Evolutionary conservation across 352 stramenopile species (phyloP), one percentile per base, ranked within the genome.

Genomic region (Pythium inflatum): DNA sequence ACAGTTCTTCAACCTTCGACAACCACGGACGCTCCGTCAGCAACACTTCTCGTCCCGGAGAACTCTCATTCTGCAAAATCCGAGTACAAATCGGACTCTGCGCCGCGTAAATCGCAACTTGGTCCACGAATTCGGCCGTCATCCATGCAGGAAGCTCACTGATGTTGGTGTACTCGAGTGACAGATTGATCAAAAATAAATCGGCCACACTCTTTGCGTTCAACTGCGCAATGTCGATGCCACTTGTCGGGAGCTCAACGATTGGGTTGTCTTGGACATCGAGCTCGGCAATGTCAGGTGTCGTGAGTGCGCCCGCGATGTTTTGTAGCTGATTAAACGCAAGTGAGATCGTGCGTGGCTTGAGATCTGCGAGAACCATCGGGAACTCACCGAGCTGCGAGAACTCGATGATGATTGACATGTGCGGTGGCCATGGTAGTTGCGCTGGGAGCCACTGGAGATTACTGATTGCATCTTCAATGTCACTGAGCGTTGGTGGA

Each of bases 141-240:
- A 65, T 22, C 58, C 58, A 65, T 7, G 40, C 41, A 12, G 58
- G 58, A 3, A 65, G 43, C 18, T 27, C 16, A 27, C 43, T 40
- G 30, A 65, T 41, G 43, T 56, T 55, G 14, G 58, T 65, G 41
- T 56, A 40, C n/a, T 55, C 43, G 20, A 65, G 14, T 31, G 41
- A 40, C 20, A 61, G 31, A 36, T 8, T n/a, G 7, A 22, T n/a
- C 16, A 56, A 5, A 4, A 20, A 1, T n/a, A n/a, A n/a, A n/a
- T n/a, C n/a, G n/a, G n/a, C n/a, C n/a, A n/a, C n/a, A n/a, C n/a
- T n/a, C 7, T 6, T 36, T 20, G 41, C 9, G 30, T 43, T 18
- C 6, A 38, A 28, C 6, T 43, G 1, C 8, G 31, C 6, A 18
- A 58, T 45, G 3, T 24, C 18, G 5, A 58, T 20, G 18, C 20